These are phyloP conservation scores for Sedum album DNA, from an alignment of 164 flowering plant genomes.

Conservation along the genomic window DNA sequence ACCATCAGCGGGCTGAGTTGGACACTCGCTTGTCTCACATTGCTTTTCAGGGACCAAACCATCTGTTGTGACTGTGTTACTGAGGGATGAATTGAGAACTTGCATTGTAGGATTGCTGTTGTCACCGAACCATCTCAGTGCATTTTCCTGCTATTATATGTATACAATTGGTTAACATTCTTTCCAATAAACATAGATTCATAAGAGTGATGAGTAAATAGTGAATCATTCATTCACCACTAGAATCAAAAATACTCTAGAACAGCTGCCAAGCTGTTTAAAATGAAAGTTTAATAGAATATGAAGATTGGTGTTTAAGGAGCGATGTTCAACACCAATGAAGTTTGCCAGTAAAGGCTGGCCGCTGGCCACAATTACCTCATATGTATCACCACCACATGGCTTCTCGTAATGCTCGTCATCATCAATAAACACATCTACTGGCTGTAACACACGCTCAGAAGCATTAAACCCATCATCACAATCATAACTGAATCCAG, in stretches of 20 bases:
- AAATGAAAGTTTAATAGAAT: background rate
- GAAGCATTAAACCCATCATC: conserved; percentile 19
- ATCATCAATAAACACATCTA: conserved; percentile 11
- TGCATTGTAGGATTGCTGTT: background rate
- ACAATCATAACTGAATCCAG: conserved; percentile 19
- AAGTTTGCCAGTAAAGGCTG: background rate
- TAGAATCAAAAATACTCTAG: background rate
- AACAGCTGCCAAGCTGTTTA: too few species aligned
- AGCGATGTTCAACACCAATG: background rate
- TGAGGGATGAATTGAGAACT: background rate
- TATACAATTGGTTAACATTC: background rate
- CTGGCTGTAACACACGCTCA: conserved; percentile 17
- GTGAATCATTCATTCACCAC: background rate
- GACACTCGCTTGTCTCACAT: conserved; percentile 16
- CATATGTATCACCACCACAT: conserved; percentile 8
- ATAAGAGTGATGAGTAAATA: background rate
- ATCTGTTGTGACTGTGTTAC: background rate
- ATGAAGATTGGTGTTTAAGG: background rate
- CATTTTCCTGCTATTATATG: background rate
- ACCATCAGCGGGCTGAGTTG: conserved; percentile 14
- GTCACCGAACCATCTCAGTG: background rate
- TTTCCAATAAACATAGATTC: background rate
- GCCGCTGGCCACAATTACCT: conserved; percentile 22
- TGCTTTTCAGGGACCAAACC: conserved; percentile 4
- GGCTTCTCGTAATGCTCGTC: conserved; percentile 17